phyloP scores from a whole-genome alignment of 83 land plant genomes.

The Thuja plicata region DNA sequence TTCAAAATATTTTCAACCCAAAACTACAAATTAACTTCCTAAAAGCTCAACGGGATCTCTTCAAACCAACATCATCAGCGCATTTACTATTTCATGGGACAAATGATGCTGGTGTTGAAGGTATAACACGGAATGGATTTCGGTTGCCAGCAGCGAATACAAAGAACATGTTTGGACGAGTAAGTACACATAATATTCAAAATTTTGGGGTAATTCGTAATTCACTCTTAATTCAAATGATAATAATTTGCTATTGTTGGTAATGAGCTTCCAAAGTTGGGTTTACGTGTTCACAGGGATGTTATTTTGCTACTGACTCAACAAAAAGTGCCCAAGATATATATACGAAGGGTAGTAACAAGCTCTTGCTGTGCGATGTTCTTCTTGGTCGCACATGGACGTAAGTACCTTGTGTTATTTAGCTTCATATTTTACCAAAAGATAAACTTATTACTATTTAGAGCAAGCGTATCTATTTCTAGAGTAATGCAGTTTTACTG shows the following conservation, averaged over 20 bases:
- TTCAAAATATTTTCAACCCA: background rate
- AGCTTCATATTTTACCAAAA: background rate
- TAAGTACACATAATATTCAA: constrained; percentile 3
- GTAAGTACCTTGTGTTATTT: background rate
- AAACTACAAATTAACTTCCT: background rate
- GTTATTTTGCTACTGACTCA: constrained; percentile 20
- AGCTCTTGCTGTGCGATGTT: constrained; percentile 14
- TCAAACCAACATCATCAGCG: background rate
- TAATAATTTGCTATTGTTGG: background rate
- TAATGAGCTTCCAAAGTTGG: background rate
- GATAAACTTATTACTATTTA: background rate
- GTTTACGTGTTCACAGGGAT: background rate
- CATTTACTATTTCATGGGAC: constrained; percentile 7
- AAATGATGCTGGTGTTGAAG: constrained; percentile 11
- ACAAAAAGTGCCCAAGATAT: constrained; percentile 9
- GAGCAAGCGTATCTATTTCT: background rate
- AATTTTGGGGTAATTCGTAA: background rate
- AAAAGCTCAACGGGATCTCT: background rate
- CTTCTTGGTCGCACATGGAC: constrained; percentile 16
- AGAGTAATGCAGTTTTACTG: background rate
- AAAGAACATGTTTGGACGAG: constrained; percentile 4
- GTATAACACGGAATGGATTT: background rate
- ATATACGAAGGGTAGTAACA: constrained; percentile 13
- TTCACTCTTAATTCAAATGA: background rate
- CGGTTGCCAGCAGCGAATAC: background rate